Base-by-base conservation (phyloP, 2,329 filamentous ascomycete species). In the Monosporascus sp. region DNA sequence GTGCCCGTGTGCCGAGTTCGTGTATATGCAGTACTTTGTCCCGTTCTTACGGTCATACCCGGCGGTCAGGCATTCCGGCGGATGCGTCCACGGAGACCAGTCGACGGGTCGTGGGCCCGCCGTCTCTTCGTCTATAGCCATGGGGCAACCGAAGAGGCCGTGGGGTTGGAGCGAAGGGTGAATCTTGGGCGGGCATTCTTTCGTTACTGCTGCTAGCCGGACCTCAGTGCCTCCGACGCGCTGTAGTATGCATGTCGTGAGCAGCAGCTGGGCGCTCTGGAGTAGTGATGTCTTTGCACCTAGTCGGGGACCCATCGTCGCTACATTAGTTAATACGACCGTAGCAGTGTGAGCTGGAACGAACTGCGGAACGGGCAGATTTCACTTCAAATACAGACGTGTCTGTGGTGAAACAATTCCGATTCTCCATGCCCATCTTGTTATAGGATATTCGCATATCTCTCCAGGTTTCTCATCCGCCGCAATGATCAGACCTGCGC, bases 1-100 rank as follows among this genome's bases (percentile, higher is more conserved):
- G 15, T 62, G 56, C 7, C 62, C 63, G 37, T 62, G 58, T 25
- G 51, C 58, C 15, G 62, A 60, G 47, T 65, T 65, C 15, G 57
- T 63, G 41, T 58, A 64, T 11, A 64, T 59, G 18, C 63, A 65
- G 45, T 62, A 65, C 49, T 58, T 61, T 2, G 49, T 37, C n/a
- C 11, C 24, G 24, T 46, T 31, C 5, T 17, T 27, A 24, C 3
- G 22, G 17, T 14, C 48, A 14, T 54, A 55, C 38, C 49, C 54
- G 5, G 54, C 51, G 11, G 51, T 48, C 11, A 62, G 44, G 25
- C 63, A 65, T 5, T 57, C 49, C 2, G 60, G 60, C 18, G 49
- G 48, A 47, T 65, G 60, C 14, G 62, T 63, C 63, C 62, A 65
- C 6, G 63, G 63, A 9, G 62, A 63, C 58, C 57, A 65, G 52